Conservation (phyloP, 73 alveolate genomes). For the Symbiodinium pilosum region DNA sequence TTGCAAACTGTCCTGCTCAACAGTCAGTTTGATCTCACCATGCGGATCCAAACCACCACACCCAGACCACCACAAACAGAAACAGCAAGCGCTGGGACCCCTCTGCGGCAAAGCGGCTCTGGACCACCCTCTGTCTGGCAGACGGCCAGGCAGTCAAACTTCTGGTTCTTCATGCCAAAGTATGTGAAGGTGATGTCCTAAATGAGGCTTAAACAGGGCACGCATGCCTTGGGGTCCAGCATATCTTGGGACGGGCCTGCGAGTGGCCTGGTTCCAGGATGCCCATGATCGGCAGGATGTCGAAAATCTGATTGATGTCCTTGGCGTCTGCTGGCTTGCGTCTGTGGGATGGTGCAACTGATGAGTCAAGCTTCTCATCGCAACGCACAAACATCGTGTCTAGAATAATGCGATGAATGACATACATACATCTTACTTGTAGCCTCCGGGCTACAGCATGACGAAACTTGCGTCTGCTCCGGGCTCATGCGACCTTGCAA, state of each 20-base stretch:
- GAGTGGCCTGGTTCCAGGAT: conserved; percentile 99
- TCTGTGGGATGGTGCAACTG: neutral
- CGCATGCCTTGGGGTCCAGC: neutral
- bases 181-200: conserved; percentile 71
- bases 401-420: no score
- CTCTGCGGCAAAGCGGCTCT: conserved; percentile 95
- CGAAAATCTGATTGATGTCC: conserved; percentile 99
- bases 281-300: conserved; percentile 99
- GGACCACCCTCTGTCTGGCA: conserved; percentile 99
- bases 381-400: neutral
- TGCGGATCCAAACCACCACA: no score
- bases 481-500: no score
- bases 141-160: conserved; percentile 99
- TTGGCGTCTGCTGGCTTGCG: neutral
- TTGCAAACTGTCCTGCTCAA: neutral
- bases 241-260: conserved; percentile 95
- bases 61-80: no score
- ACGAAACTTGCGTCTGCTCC: no score
- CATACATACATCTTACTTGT: no score
- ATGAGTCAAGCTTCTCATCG: neutral
- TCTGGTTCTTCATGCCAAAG: conserved; percentile 98
- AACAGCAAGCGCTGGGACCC: no score
- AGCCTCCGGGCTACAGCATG: no score
- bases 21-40: no score
- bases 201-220: neutral